Conservation (phyloP, 1,139 yeast genomes). For the Suhomyces wounanorum region DNA sequence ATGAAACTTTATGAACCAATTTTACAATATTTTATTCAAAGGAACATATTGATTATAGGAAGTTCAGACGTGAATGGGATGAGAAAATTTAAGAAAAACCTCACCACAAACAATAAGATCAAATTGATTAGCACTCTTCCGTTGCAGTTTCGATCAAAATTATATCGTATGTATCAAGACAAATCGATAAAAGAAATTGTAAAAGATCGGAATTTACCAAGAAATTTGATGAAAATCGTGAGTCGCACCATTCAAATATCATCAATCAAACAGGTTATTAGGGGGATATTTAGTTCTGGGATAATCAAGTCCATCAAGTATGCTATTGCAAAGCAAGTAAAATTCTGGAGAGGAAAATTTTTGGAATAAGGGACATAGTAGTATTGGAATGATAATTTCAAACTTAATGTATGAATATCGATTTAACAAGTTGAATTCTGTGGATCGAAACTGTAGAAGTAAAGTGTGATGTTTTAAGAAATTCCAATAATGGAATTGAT, state of each 20-base stretch:
- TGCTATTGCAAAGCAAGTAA: slow-evolving; percentile 69
- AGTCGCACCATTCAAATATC: slow-evolving; percentile 66
- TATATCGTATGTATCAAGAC: slow-evolving; percentile 43
- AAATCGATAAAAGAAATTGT: slow-evolving; percentile 41
- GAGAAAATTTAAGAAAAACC: slow-evolving; percentile 22
- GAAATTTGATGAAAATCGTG: slow-evolving; percentile 47
- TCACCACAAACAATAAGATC: slow-evolving; percentile 25
- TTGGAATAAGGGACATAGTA: background rate
- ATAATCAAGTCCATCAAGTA: slow-evolving; percentile 67
- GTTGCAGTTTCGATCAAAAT: slow-evolving; percentile 46
- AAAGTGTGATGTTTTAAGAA: no score
- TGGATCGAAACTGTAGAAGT: no score
- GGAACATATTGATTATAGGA: slow-evolving; percentile 22
- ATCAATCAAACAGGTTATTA: slow-evolving; percentile 72
- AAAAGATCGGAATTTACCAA: slow-evolving; percentile 36
- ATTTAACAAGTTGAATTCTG: no score
- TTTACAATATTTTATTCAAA: slow-evolving; percentile 27
- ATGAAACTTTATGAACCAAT: slow-evolving; percentile 72
- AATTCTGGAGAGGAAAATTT: slow-evolving; percentile 24
- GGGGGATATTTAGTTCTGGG: slow-evolving; percentile 91
- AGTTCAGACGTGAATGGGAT: slow-evolving; percentile 19
- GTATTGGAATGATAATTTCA: background rate
- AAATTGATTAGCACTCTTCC: slow-evolving; percentile 50
- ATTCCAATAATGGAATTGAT: background rate
- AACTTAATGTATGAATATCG: background rate